Conservation (phyloP, 2,329 filamentous ascomycete genomes). For the Bretziella fagacearum region DNA sequence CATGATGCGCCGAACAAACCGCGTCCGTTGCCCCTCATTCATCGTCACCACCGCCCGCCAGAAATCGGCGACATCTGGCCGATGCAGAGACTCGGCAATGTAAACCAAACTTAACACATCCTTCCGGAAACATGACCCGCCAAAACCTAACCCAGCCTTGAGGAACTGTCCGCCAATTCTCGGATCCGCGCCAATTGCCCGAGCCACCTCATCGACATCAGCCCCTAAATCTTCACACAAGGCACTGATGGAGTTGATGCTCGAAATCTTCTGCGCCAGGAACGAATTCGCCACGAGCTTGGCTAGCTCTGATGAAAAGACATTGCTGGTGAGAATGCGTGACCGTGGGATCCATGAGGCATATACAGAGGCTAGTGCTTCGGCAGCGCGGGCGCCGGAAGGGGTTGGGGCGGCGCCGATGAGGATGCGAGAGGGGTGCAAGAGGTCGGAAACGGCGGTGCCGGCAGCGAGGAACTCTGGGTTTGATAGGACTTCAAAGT, state of each 20-base stretch:
- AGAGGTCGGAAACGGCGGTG: constrained; percentile 54
- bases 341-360: constrained; percentile 50
- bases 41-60: constrained; percentile 59
- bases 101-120: constrained; percentile 60
- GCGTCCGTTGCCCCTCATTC: constrained; percentile 57
- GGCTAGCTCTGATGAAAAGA: constrained; percentile 62
- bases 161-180: constrained; percentile 59
- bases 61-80: constrained; percentile 57
- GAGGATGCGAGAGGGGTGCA: constrained; percentile 54
- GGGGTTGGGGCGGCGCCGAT: constrained; percentile 51
- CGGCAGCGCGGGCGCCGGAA: constrained; percentile 43
- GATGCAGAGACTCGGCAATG: constrained; percentile 50
- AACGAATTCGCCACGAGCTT: constrained; percentile 69
- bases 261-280: constrained; percentile 64
- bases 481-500: constrained; percentile 64
- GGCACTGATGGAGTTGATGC: constrained; percentile 66
- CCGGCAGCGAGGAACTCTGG: constrained; percentile 69
- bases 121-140: constrained; percentile 69
- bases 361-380: constrained; percentile 48
- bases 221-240: constrained; percentile 63
- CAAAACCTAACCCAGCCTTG: constrained; percentile 60
- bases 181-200: constrained; percentile 49
- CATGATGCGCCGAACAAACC: constrained; percentile 51
- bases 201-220: constrained; percentile 55
- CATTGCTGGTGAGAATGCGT: constrained; percentile 54